Conservation (phyloP, 371 early-diverging fungal genomes). For the Thermomucor indicae-seudaticae region DNA sequence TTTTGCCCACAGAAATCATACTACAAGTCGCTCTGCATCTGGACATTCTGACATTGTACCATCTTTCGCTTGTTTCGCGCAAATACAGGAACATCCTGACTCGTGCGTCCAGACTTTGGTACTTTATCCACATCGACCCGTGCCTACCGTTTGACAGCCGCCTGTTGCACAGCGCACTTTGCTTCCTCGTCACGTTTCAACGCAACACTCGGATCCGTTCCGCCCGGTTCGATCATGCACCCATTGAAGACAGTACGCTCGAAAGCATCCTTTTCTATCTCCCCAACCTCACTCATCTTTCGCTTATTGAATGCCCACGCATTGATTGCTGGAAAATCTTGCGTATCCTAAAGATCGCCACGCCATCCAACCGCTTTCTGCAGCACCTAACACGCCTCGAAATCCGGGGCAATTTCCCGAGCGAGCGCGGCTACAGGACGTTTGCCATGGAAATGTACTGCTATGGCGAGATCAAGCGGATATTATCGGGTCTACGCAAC, state of each 20-base stretch:
- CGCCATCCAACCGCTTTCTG: background rate
- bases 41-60: conserved; percentile 7
- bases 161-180: background rate
- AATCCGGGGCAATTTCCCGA: conserved; percentile 8
- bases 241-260: background rate
- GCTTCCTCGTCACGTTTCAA: conserved; percentile 1
- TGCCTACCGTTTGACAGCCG: background rate
- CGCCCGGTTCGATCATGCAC: conserved; percentile 3
- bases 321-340: conserved; percentile 9
- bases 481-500: background rate
- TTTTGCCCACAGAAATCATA: conserved; percentile 3
- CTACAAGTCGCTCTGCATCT: background rate
- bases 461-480: conserved; percentile 5
- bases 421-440: conserved; percentile 5
- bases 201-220: background rate
- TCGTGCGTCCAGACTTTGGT: background rate
- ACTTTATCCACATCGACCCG: background rate
- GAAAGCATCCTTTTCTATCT: conserved; percentile 2
- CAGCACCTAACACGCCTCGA: conserved; percentile 3
- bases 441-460: conserved; percentile 10
- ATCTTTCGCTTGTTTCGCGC: background rate
- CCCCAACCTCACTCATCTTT: background rate
- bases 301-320: conserved; percentile 1
- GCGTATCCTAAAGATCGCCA: background rate
- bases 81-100: conserved; percentile 1